phyloP scores from a whole-genome alignment of 768 basidiomycete genomes.

The Collybiopsis confluens region DNA sequence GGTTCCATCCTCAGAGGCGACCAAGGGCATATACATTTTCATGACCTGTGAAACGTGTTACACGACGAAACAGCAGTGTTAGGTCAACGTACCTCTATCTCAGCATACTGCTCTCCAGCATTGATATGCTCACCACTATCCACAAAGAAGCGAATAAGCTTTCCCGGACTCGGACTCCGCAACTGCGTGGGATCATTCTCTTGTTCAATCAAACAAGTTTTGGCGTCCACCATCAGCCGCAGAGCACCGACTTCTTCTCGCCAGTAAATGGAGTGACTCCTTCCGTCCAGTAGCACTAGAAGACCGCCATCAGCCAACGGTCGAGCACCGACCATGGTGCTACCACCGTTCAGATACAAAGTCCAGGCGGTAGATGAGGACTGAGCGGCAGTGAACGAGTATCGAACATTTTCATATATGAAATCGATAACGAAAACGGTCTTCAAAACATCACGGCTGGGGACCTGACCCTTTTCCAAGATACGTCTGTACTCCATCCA shows the following conservation, averaged over 20 bases:
- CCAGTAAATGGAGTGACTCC: slow-evolving; percentile 97
- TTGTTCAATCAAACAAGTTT: slow-evolving; percentile 98
- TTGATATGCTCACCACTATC: slow-evolving; percentile 97
- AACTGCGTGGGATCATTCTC: slow-evolving; percentile 99
- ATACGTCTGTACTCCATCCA: slow-evolving; percentile 91
- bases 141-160: slow-evolving; percentile 89
- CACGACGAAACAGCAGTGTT: not conserved
- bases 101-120: slow-evolving; percentile 95
- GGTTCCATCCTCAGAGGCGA: slow-evolving; percentile 89
- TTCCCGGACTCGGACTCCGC: slow-evolving; percentile 93
- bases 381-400: slow-evolving; percentile 92
- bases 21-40: slow-evolving; percentile 99
- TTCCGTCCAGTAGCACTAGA: slow-evolving; percentile 85
- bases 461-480: slow-evolving; percentile 97
- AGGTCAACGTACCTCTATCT: slow-evolving; percentile 76
- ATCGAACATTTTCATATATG: slow-evolving; percentile 93
- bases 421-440: slow-evolving; percentile 97
- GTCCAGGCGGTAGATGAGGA: slow-evolving; percentile 89
- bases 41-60: slow-evolving; percentile 55
- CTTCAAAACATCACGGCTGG: slow-evolving; percentile 89
- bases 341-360: slow-evolving; percentile 92
- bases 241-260: slow-evolving; percentile 95
- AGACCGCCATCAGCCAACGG: slow-evolving; percentile 94
- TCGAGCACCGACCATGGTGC: slow-evolving; percentile 87
- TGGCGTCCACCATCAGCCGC: slow-evolving; percentile 90